phyloP scores from a whole-genome alignment of 306 rosid species.

The Cucumis cinereus region DNA sequence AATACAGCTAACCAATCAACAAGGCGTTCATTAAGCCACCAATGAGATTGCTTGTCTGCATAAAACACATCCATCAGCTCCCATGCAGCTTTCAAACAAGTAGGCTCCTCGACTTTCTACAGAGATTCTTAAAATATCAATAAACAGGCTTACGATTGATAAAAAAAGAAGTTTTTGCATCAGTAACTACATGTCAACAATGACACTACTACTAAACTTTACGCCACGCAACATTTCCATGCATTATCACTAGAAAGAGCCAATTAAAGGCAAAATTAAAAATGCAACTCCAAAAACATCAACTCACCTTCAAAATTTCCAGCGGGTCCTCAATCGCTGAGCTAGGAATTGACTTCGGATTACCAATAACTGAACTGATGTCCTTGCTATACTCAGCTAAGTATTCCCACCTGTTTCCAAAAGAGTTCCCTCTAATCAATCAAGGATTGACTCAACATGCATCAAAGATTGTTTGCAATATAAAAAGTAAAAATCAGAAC shows the following conservation, averaged over 20 bases:
- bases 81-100: conserved; percentile 88
- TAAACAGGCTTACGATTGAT: background rate
- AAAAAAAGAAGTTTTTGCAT: background rate
- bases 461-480: background rate
- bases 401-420: conserved; percentile 67
- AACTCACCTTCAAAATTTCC: conserved; percentile 44
- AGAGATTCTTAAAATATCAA: conserved; percentile 10
- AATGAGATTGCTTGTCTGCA: conserved; percentile 76
- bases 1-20: conserved; percentile 97
- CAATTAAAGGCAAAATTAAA: background rate
- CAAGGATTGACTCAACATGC: background rate
- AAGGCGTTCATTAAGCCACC: conserved; percentile 82
- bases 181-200: background rate
- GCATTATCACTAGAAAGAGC: background rate
- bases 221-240: background rate
- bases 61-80: conserved; percentile 84
- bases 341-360: conserved; percentile 26
- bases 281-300: background rate
- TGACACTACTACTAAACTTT: background rate
- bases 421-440: background rate
- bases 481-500: background rate
- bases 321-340: conserved; percentile 49
- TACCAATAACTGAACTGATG: conserved; percentile 52
- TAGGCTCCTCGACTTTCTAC: conserved; percentile 63
- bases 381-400: conserved; percentile 82